Conservation (phyloP, 495 filamentous ascomycete species). For the Saxophila tyrrhenica region DNA sequence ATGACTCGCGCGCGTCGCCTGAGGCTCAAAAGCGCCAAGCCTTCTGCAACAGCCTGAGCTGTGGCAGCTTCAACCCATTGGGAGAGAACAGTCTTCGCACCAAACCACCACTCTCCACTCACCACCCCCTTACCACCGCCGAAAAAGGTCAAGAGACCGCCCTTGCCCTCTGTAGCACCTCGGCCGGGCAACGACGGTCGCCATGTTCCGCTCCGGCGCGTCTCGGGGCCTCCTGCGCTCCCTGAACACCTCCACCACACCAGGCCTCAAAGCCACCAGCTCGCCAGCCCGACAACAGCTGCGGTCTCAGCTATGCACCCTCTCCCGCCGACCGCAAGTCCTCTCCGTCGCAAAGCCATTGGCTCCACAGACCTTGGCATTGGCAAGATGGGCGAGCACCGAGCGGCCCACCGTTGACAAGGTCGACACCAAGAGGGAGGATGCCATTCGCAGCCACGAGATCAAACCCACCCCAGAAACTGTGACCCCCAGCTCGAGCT, state of each 20-base stretch:
- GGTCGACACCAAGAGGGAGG: slow-evolving; percentile 43
- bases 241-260: slow-evolving; percentile 12
- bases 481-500: slow-evolving; percentile 48
- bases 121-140: neutral
- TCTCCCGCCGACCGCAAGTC: neutral
- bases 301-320: slow-evolving; percentile 16
- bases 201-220: slow-evolving; percentile 30
- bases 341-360: slow-evolving; percentile 7
- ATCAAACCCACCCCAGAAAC: slow-evolving; percentile 44
- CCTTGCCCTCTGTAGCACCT: neutral
- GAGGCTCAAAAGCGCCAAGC: neutral
- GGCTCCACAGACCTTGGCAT: slow-evolving; percentile 6
- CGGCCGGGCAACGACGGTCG: slow-evolving; percentile 7
- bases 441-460: slow-evolving; percentile 37
- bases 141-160: neutral
- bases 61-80: neutral
- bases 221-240: slow-evolving; percentile 23
- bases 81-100: neutral
- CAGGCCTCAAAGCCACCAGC: slow-evolving; percentile 11
- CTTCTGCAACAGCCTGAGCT: too few relatives aligned
- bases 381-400: slow-evolving; percentile 4
- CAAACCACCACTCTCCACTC: slow-evolving; percentile 4
- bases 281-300: slow-evolving; percentile 2
- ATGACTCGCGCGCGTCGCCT: too few relatives aligned
- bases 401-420: slow-evolving; percentile 24